A percentile compares a stretch with the other conserved stretches of the same genome.
phyloP scores from a whole-genome alignment of 2,329 filamentous ascomycete genomes.

The Fusarium proliferatum region DNA sequence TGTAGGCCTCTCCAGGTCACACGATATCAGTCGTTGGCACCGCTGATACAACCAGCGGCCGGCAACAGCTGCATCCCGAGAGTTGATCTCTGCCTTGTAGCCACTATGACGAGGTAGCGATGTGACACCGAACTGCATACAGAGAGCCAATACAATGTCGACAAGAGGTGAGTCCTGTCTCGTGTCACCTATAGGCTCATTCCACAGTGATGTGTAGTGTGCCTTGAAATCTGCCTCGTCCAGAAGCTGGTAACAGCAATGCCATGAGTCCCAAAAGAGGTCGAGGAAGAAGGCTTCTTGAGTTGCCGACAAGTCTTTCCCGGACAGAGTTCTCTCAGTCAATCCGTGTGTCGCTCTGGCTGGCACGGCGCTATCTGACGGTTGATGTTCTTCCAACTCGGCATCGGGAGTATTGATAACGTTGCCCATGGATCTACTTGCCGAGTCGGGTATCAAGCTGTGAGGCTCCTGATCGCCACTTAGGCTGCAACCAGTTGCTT shows the following conservation, averaged over 20 bases:
- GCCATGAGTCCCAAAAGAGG: not conserved
- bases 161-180: not conserved
- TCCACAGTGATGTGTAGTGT: not conserved
- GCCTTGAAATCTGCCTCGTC: not conserved
- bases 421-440: not conserved
- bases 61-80: not conserved
- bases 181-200: rapidly evolving
- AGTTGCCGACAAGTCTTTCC: not conserved
- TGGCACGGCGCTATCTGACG: rapidly evolving
- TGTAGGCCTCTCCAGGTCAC: not conserved
- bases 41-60: not conserved
- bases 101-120: not conserved
- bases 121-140: not conserved
- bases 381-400: not conserved
- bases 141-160: not conserved
- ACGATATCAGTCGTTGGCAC: not conserved
- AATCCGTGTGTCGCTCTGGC: rapidly evolving
- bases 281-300: not conserved
- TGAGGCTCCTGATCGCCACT: not conserved
- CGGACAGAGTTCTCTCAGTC: not conserved
- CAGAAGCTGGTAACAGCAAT: not conserved
- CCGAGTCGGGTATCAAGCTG: not conserved
- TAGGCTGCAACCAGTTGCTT: rapidly evolving
- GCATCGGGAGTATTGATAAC: not conserved
- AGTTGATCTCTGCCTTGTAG: not conserved